Conservation (phyloP, 2,329 filamentous ascomycete genomes). For the Paecilomyces niveus region DNA sequence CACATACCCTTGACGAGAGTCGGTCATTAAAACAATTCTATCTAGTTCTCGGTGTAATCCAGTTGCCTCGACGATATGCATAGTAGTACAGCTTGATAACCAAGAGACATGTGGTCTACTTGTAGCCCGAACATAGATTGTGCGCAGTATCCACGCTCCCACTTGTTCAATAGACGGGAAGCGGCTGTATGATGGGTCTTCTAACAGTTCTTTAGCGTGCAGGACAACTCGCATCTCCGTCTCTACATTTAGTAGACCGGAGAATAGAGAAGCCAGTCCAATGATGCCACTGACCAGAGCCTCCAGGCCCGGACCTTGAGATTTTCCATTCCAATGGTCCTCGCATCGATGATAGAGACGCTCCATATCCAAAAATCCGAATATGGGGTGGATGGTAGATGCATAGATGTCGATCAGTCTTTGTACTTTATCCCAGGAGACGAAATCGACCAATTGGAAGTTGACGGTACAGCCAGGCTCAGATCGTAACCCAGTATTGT, state of each 20-base stretch:
- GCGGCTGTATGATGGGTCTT: slow-evolving; percentile 22
- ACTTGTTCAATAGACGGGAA: slow-evolving; percentile 20
- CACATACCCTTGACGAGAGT: not conserved
- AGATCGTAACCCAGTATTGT: slow-evolving; percentile 23
- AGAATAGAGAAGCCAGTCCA: slow-evolving; percentile 27
- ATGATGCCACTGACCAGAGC: slow-evolving; percentile 24
- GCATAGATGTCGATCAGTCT: slow-evolving; percentile 22
- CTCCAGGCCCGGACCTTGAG: slow-evolving; percentile 22
- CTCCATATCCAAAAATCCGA: slow-evolving; percentile 24
- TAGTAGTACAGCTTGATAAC: slow-evolving; percentile 48
- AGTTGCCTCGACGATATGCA: slow-evolving; percentile 50
- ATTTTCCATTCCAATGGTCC: slow-evolving; percentile 21
- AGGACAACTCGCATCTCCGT: slow-evolving; percentile 18
- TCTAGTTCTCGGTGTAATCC: slow-evolving; percentile 14
- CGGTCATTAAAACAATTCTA: slow-evolving; percentile 11
- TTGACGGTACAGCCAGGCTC: slow-evolving; percentile 18
- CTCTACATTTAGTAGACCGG: slow-evolving; percentile 9
- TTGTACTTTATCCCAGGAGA: slow-evolving; percentile 18
- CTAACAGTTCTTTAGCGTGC: slow-evolving; percentile 38
- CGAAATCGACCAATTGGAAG: slow-evolving; percentile 12
- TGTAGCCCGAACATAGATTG: slow-evolving; percentile 44
- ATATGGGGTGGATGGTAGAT: slow-evolving; percentile 22
- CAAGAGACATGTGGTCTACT: slow-evolving; percentile 46
- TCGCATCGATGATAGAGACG: slow-evolving; percentile 14
- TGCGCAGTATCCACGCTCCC: slow-evolving; percentile 43